These are phyloP conservation scores for Trypanosoma congolense DNA, from an alignment of 208 protist genomes.

Conservation along the genomic window DNA sequence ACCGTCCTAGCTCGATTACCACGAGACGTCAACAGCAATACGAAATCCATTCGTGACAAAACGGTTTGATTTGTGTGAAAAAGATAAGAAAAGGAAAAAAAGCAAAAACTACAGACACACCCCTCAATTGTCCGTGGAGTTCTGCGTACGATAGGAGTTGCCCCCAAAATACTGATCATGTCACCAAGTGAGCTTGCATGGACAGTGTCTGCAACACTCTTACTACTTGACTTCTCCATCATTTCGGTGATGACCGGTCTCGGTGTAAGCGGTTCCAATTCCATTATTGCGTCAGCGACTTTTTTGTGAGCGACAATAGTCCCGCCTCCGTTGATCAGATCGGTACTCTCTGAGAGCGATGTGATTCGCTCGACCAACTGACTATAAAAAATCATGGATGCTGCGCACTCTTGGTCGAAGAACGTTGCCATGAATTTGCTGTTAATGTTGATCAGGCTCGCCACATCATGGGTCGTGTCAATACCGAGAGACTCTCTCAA, in stretches of 20 bases:
- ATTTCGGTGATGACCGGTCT: constrained; percentile 64
- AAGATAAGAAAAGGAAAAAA: constrained; percentile 13
- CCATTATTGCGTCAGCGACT: constrained; percentile 41
- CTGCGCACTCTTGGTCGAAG: constrained; percentile 63
- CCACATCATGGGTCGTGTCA: constrained; percentile 63
- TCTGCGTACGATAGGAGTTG: constrained; percentile 58
- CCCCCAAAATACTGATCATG: constrained; percentile 40
- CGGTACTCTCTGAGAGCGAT: constrained; percentile 18
- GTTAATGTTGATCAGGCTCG: constrained; percentile 27
- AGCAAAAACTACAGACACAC: constrained; percentile 14
- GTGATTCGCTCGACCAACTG: constrained; percentile 46
- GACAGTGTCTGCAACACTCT: neutral
- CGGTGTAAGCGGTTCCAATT: constrained; percentile 65
- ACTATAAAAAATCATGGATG: constrained; percentile 48
- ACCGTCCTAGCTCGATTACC: no score
- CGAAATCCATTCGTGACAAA: no score
- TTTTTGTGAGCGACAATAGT: constrained; percentile 39
- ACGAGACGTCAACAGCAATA: no score
- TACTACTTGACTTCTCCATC: constrained; percentile 36
- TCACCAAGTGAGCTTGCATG: constrained; percentile 47
- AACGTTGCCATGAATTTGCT: constrained; percentile 67
- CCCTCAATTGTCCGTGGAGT: constrained; percentile 25
- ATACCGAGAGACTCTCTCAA: constrained; percentile 44
- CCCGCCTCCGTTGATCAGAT: constrained; percentile 23
- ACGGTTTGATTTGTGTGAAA: neutral